Base-by-base conservation (phyloP, 106 monocot genomes). In the Narthecium ossifragum region DNA sequence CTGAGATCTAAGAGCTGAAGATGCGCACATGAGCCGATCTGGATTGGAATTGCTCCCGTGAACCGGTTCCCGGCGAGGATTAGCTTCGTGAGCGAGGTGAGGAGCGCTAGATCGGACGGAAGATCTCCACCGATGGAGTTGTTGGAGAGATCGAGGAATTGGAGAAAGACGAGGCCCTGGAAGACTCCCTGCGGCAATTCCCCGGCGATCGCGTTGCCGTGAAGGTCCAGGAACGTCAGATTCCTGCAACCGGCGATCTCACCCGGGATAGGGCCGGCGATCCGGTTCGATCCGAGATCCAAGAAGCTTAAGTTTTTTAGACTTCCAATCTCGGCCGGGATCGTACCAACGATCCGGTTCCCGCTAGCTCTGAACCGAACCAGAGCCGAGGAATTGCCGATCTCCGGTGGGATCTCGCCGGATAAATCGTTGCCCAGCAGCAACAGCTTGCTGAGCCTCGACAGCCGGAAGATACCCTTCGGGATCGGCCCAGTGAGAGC, bases 141-240 rank as follows among this genome's bases (percentile, higher is more conserved):
- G 59, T 65, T 46, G 14, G 88, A 88, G 32, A 93, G 66, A 51
- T 93, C 93, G 9, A 93, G 55, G 43, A 68, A 82, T 53, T 82
- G 88, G 20, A 89, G 74, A 22, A 81, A 68, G 3, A 61, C 39
- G 20, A 82, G 68, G 21, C 63, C 68, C 25, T 76, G 43, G 36
- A 81, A 70, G 46, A 78, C 37, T 6, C 50, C 50, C 31, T 57
- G 41, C 5, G 85, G 88, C 2, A 88, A 34, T 8, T 20, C 53
- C 2, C 82, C 88, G 62, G 61, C 4, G 29, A 93, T 67, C 14
- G 54, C 52, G 52, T 93, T 93, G 59, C 60, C 73, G 64, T 85
- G 93, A 37, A 93, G 69, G 52, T 93, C 88, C 32, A 93, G 53
- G 61, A 93, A 93, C 5, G 81, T 82, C 26, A 93, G 93, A 28